Conservation (phyloP, 2,329 filamentous ascomycete species). For the Aspergillus floridensis region DNA sequence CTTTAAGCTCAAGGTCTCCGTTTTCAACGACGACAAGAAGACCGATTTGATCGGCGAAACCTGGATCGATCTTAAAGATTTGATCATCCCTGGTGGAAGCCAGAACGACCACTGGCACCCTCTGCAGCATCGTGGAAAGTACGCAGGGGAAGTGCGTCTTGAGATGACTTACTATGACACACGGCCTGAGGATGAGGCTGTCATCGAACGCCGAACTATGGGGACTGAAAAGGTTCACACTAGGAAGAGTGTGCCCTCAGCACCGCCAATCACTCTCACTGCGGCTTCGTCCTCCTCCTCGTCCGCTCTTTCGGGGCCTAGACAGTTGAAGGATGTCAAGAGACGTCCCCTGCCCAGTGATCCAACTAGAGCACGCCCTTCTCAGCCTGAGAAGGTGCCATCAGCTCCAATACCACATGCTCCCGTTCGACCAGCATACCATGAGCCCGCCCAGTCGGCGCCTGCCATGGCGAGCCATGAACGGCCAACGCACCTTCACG, state of each 20-base stretch:
- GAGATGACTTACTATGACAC: slow-evolving; percentile 96
- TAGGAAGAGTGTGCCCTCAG: slow-evolving; percentile 19
- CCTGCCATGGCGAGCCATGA: slow-evolving; percentile 65
- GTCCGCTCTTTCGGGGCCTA: slow-evolving; percentile 44
- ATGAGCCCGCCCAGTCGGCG: slow-evolving; percentile 38
- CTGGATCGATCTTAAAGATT: slow-evolving; percentile 77
- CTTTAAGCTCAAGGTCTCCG: slow-evolving; percentile 87
- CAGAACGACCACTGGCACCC: slow-evolving; percentile 91
- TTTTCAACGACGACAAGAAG: slow-evolving; percentile 98
- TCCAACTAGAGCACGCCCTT: slow-evolving; percentile 31
- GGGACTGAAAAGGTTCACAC: slow-evolving; percentile 36
- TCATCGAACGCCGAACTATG: slow-evolving; percentile 54
- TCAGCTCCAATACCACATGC: too few relatives aligned
- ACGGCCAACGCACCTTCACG: slow-evolving; percentile 71
- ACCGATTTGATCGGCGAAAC: slow-evolving; percentile 95
- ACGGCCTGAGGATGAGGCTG: slow-evolving; percentile 74
- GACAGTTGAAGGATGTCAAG: slow-evolving; percentile 66
- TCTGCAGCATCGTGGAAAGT: slow-evolving; percentile 85
- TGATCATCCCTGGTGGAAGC: slow-evolving; percentile 83
- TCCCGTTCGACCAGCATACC: slow-evolving; percentile 24
- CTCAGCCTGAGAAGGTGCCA: too few relatives aligned
- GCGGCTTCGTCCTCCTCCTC: slow-evolving; percentile 2
- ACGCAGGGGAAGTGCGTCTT: slow-evolving; percentile 89
- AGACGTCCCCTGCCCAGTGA: slow-evolving; percentile 80
- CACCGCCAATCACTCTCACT: background rate